Evolutionary conservation across 768 basidiomycete genomes (phyloP), one percentile per base, ranked within the genome.

Genomic region (Dioszegia aurantiaca): DNA sequence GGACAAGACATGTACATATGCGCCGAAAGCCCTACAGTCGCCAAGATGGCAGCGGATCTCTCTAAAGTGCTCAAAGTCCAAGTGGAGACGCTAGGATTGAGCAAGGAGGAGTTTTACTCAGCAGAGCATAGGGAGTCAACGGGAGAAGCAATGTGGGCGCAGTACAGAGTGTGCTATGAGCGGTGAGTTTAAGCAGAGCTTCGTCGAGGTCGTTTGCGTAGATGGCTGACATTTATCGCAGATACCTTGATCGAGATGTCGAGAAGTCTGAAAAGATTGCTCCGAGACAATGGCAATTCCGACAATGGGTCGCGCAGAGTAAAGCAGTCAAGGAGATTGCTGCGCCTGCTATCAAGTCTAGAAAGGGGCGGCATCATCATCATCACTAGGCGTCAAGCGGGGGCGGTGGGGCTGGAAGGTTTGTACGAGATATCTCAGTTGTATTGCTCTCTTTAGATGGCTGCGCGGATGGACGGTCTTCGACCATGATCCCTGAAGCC

Each of bases 21-120:
- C 45, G 55, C 47, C n/a, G 51, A 57, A 37, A 36, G 28, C 31
- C 45, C 48, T 0, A 62, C 61, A 19, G 37, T 59, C 24, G 28
- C 51, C 9, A 37, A 65, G 19, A 65, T 65, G 58, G 64, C 64
- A 3, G 21, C 44, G 33, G 51, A 43, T 19, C 24, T 65, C 16
- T 41, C 55, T 11, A 48, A 62, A 36, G 27, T 62, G 16, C 36
- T 52, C 19, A 59, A 56, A 33, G 49, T 55, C 21, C 59, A 48
- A 17, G 54, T 65, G 21, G 58, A 62, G 31, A 59, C 64, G 5
- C 37, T 58, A 2, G 40, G 39, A 3, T 26, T 65, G n/a, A 65
- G 31, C 21, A 60, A 60, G 26, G 61, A 62, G 27, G 58, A 56
- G 27, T 65, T 62, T 49, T 62, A 65, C 47, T 60, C 60, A 36